These are phyloP conservation scores for Lonicera japonica DNA, from an alignment of 129 eudicot species.

Conservation along the genomic window DNA sequence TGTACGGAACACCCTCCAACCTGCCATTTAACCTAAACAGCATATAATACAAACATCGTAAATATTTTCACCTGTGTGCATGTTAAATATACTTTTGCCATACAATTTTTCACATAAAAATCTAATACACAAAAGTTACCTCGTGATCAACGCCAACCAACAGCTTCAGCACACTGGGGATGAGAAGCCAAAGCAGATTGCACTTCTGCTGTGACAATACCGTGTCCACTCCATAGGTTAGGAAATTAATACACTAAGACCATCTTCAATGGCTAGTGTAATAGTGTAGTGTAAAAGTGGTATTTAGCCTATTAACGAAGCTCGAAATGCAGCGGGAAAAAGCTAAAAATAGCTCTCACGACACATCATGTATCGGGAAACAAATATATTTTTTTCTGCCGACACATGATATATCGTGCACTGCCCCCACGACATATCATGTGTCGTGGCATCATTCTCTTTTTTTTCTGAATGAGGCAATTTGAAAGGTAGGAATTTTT, in stretches of 20 bases:
- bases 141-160: slow-evolving; percentile 99
- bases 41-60: neutral
- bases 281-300: too few species aligned
- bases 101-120: neutral
- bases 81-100: neutral
- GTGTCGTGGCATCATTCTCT: too few species aligned
- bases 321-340: too few species aligned
- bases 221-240: slow-evolving; percentile 71
- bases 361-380: too few species aligned
- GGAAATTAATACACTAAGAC: neutral
- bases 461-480: too few species aligned
- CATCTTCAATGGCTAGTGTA: too few species aligned
- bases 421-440: too few species aligned
- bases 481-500: too few species aligned
- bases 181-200: slow-evolving; percentile 95
- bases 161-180: slow-evolving; percentile 96
- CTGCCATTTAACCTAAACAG: slow-evolving; percentile 77
- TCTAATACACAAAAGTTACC: slow-evolving; percentile 31
- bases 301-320: too few species aligned
- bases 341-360: too few species aligned
- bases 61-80: neutral
- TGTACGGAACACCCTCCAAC: slow-evolving; percentile 85
- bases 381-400: too few species aligned
- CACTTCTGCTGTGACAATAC: slow-evolving; percentile 99
- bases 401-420: too few species aligned